Conservation (phyloP, 2,329 filamentous ascomycete species). For the Epichloe amarillans region DNA sequence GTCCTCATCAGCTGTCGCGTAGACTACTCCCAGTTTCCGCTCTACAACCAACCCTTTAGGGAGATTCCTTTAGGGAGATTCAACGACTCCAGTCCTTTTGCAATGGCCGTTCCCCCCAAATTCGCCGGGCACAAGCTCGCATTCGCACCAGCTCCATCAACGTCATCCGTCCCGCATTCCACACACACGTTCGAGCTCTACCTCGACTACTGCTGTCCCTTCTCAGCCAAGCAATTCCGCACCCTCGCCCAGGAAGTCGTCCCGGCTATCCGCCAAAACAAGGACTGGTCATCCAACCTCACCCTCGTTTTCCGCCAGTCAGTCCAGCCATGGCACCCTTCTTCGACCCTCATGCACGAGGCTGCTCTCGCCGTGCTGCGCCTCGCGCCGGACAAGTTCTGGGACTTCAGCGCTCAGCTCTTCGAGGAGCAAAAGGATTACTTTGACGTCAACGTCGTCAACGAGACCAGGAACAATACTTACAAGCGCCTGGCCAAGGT, state of each 20-base stretch:
- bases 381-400: constrained; percentile 60
- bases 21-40: no score
- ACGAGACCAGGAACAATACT: constrained; percentile 72
- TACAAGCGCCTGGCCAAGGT: constrained; percentile 68
- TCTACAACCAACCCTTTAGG: no score
- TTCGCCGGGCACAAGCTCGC: constrained; percentile 59
- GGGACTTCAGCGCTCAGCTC: constrained; percentile 59
- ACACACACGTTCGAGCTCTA: constrained; percentile 52
- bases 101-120: constrained; percentile 71
- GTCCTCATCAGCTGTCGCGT: no score
- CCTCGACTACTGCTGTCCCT: constrained; percentile 85
- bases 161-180: constrained; percentile 26
- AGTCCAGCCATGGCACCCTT: constrained; percentile 91
- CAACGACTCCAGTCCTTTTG: not conserved
- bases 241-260: constrained; percentile 56
- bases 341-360: constrained; percentile 69
- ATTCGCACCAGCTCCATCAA: constrained; percentile 26
- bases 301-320: constrained; percentile 81
- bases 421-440: constrained; percentile 55
- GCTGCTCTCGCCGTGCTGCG: constrained; percentile 69
- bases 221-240: constrained; percentile 56
- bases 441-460: constrained; percentile 75
- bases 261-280: constrained; percentile 49
- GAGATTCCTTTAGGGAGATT: no score
- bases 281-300: constrained; percentile 41